A percentile compares a stretch with the other conserved stretches of the same genome.
Evolutionary conservation across 306 rosid genomes (phyloP).

Genomic region (Cucurbita ficifolia): DNA sequence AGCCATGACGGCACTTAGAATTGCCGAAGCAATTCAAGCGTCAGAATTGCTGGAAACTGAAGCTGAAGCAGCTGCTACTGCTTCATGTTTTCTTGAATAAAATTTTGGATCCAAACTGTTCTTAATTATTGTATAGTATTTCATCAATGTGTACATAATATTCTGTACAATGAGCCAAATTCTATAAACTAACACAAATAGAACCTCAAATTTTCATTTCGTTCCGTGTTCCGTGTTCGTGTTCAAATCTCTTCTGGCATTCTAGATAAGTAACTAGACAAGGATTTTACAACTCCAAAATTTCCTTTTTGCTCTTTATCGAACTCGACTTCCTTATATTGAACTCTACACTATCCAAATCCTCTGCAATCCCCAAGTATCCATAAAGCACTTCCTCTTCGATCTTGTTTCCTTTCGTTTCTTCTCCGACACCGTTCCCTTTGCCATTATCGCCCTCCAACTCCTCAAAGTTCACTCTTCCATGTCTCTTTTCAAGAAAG

Average conservation of each 20-base stretch:
- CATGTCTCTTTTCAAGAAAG: constrained; percentile 18
- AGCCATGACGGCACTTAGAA: constrained; percentile 37
- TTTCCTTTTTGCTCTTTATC: constrained; percentile 81
- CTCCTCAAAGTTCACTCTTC: constrained; percentile 27
- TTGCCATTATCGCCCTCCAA: constrained; percentile 1
- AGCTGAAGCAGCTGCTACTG: background rate
- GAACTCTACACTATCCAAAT: constrained; percentile 61
- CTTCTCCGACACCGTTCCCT: background rate
- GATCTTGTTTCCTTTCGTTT: constrained; percentile 9
- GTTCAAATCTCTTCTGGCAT: too few relatives aligned
- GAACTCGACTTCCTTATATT: constrained; percentile 36
- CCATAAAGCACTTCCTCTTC: constrained; percentile 60
- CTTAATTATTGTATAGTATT: constrained; percentile 42
- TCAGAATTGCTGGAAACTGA: constrained; percentile 13
- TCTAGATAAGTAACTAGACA: too few relatives aligned
- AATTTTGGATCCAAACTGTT: background rate
- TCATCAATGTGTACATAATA: constrained; percentile 34
- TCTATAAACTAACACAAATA: too few relatives aligned
- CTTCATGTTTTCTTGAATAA: constrained; percentile 36
- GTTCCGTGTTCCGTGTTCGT: too few relatives aligned
- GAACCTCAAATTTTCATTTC: too few relatives aligned
- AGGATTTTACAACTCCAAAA: constrained; percentile 58
- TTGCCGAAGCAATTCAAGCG: constrained; percentile 44
- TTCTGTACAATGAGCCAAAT: constrained; percentile 24
- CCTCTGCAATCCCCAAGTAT: constrained; percentile 70